These are phyloP conservation scores for Naumovozyma castellii DNA, from an alignment of 805 yeast genomes.

Conservation along the genomic window DNA sequence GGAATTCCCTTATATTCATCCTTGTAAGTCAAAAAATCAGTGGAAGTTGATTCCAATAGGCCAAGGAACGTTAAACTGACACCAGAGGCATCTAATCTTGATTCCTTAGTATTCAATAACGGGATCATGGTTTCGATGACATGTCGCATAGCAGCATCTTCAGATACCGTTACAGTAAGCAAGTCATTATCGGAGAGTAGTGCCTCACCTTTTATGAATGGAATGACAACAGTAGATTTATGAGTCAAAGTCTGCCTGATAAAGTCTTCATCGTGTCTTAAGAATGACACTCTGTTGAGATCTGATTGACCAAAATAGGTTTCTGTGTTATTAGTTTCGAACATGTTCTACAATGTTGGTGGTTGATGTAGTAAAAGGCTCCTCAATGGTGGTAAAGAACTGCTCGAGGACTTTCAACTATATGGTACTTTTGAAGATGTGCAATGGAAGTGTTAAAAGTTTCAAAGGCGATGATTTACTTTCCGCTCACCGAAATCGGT, in stretches of 20 bases:
- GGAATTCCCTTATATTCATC: conserved; percentile 51
- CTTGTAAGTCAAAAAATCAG: background rate
- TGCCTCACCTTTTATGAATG: conserved; percentile 29
- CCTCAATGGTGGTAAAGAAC: too few species aligned
- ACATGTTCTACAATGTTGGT: background rate
- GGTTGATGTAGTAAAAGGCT: too few species aligned
- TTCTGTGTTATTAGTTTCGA: background rate
- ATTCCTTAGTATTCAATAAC: conserved; percentile 8
- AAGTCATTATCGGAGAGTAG: conserved; percentile 4
- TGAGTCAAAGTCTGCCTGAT: conserved; percentile 35
- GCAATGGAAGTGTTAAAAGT: too few species aligned
- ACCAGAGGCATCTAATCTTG: conserved; percentile 11
- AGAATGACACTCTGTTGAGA: conserved; percentile 48
- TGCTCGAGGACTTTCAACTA: too few species aligned
- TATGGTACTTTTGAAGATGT: too few species aligned
- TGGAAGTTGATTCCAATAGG: conserved; percentile 3
- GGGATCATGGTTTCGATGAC: conserved; percentile 1
- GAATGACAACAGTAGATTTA: conserved; percentile 36
- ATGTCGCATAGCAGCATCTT: background rate
- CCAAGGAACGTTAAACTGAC: conserved; percentile 22
- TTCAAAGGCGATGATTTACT: too few species aligned
- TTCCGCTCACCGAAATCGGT: too few species aligned
- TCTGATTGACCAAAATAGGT: conserved; percentile 38
- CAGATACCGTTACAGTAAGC: background rate
- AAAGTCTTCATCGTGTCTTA: conserved; percentile 43